These are phyloP conservation scores for Xylaria curta DNA, from an alignment of 495 filamentous ascomycete species.

Conservation along the genomic window DNA sequence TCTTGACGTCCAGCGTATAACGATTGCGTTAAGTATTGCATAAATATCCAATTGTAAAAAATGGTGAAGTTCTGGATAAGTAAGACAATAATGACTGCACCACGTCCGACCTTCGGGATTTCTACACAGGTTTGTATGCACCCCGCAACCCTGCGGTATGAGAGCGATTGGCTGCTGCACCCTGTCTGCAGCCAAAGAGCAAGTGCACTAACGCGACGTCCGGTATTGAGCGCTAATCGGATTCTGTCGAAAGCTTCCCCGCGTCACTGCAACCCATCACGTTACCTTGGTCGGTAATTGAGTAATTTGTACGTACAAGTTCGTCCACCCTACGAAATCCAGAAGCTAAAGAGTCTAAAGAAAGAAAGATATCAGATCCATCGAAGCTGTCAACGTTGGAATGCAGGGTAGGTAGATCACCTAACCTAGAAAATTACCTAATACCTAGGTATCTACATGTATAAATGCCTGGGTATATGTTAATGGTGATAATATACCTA, in stretches of 20 bases:
- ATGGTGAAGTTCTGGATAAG: background rate
- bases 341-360: background rate
- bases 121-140: background rate
- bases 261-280: background rate
- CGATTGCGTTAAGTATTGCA: no score
- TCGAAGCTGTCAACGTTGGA: background rate
- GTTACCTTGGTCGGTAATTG: background rate
- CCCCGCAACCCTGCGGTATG: background rate
- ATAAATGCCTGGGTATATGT: background rate
- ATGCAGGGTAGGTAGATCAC: constrained; percentile 13
- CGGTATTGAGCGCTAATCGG: constrained; percentile 14
- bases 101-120: background rate
- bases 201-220: background rate
- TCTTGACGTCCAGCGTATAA: no score
- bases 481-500: background rate
- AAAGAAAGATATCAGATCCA: background rate
- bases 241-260: background rate
- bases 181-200: background rate
- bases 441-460: background rate
- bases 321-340: background rate
- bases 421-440: background rate
- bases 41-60: no score
- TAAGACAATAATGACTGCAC: background rate
- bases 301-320: constrained; percentile 23
- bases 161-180: background rate